Evolutionary conservation across 116 monocot species (phyloP).

Genomic region (Iris pallida): DNA sequence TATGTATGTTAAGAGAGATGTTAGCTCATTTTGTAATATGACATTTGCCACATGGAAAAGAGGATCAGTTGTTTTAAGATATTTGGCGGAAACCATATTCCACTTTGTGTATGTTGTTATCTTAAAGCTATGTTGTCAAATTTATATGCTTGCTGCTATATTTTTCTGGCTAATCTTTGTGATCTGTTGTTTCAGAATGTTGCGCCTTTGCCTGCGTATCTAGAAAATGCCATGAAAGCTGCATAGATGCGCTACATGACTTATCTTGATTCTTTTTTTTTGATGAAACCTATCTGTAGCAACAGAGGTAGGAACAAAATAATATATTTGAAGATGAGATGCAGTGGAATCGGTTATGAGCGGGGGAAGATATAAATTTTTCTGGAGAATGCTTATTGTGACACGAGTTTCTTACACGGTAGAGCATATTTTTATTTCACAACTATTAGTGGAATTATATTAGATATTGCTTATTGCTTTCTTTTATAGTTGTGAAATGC

Average conservation of each 20-base stretch:
- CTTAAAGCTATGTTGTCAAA: too few relatives aligned
- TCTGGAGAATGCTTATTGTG: background rate
- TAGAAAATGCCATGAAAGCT: slow-evolving; percentile 64
- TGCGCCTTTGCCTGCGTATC: slow-evolving; percentile 46
- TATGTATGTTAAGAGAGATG: too few relatives aligned
- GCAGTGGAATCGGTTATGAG: slow-evolving; percentile 85
- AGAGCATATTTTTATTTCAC: background rate
- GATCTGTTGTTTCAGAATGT: slow-evolving; percentile 53
- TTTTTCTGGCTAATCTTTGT: too few relatives aligned
- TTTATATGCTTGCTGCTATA: too few relatives aligned
- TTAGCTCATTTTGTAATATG: too few relatives aligned
- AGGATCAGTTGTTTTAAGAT: too few relatives aligned
- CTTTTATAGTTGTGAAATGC: background rate
- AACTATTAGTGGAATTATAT: too few relatives aligned
- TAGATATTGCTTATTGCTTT: background rate
- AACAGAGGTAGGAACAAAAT: slow-evolving; percentile 88
- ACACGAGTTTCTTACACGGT: background rate
- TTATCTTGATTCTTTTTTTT: slow-evolving; percentile 83
- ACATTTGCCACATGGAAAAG: too few relatives aligned
- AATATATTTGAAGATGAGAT: slow-evolving; percentile 96
- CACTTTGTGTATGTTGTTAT: background rate
- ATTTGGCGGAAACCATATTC: too few relatives aligned
- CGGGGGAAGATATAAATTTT: slow-evolving; percentile 81
- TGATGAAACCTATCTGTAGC: slow-evolving; percentile 81
- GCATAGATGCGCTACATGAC: slow-evolving; percentile 76